Base-by-base conservation (phyloP, 495 filamentous ascomycete genomes). In the Apiosordaria backusii region DNA sequence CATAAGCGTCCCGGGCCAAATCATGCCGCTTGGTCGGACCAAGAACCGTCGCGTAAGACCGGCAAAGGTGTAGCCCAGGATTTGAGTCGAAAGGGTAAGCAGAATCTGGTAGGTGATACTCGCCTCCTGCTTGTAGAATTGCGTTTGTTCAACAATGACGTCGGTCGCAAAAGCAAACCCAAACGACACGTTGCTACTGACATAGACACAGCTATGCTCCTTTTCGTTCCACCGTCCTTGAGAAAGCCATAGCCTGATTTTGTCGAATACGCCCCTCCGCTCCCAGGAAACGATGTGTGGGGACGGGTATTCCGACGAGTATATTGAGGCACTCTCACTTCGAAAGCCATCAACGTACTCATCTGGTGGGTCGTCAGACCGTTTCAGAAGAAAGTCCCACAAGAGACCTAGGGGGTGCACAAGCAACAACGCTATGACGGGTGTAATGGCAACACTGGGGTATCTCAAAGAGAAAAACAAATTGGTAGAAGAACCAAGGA, bases 111-210 rank as follows among this genome's bases (percentile, higher is more conserved):
- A 94, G n/a, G 82, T 64, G 65, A 94, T 85, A 25, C 83, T 80
- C 4, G 85, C 86, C 62, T 92, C 83, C 73, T 94, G 91, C 67
- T 93, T 86, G 77, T 94, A 94, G 77, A 94, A 94, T 67, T 92
- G 86, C 10, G 89, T 89, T 80, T 94, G 91, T 75, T 94, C 91
- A 21, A 94, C 90, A 66, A 94, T 93, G 65, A 94, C 86, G 76
- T 92, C 89, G 45, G 89, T 92, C 55, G 88, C 88, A 76, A 93
- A 94, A 24, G 91, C 91, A 78, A 94, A 94, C 0, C 91, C 91
- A 71, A 94, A 94, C n/a, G 91, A 91, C 26, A 94, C 90, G 75
- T 94, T 94, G 77, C 91, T 93, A 80, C 88, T 90, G 69, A 93
- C 91, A 70, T 93, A 94, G 63, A 94, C 89, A 75, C 91, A 94